These are phyloP conservation scores for Apophysomyces ossiformis DNA, from an alignment of 371 early-diverging fungal genomes.

Conservation along the genomic window DNA sequence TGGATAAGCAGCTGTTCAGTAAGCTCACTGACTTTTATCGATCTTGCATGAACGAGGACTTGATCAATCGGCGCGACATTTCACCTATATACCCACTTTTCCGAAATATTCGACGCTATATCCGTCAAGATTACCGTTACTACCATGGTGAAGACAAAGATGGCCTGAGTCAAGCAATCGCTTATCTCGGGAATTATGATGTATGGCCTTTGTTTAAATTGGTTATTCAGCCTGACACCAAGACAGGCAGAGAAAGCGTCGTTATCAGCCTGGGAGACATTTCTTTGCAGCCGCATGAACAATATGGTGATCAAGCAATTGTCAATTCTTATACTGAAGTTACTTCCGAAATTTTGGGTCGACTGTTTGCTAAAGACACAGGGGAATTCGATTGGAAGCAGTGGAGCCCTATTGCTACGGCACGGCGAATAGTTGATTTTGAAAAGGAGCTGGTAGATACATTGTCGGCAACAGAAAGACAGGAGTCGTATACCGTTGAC, in stretches of 20 bases:
- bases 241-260: conserved; percentile 29
- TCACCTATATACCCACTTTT: conserved; percentile 45
- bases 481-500: conserved; percentile 28
- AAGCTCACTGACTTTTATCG: conserved; percentile 53
- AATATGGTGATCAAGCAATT: conserved; percentile 46
- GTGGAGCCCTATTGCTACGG: conserved; percentile 40
- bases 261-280: conserved; percentile 46
- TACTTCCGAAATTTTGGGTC: conserved; percentile 31
- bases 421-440: conserved; percentile 53
- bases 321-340: conserved; percentile 37
- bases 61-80: conserved; percentile 35
- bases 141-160: not conserved
- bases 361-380: conserved; percentile 31
- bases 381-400: conserved; percentile 41
- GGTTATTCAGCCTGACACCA: conserved; percentile 35
- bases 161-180: conserved; percentile 23
- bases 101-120: conserved; percentile 30
- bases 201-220: conserved; percentile 45
- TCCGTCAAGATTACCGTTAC: conserved; percentile 17
- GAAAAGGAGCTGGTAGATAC: conserved; percentile 50
- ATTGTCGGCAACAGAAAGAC: not conserved
- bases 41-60: conserved; percentile 60
- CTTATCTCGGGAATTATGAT: conserved; percentile 20
- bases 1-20: conserved; percentile 46
- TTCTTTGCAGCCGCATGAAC: conserved; percentile 55